phyloP scores from a whole-genome alignment of 2,329 filamentous ascomycete species.

The Colletotrichum salicis region DNA sequence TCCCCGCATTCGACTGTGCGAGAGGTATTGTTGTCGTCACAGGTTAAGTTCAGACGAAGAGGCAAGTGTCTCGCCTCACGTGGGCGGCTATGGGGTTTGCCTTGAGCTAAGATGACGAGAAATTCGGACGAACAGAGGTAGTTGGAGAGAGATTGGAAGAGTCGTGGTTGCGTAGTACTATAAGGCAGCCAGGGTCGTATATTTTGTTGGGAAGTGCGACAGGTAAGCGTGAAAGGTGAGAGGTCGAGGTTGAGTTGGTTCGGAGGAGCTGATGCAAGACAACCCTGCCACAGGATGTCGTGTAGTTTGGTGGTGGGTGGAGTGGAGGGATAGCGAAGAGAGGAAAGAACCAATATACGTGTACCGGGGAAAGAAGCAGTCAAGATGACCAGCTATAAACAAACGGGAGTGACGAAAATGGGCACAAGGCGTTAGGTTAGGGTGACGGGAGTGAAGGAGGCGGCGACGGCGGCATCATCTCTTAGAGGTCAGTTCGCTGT shows the following conservation, averaged over 20 bases:
- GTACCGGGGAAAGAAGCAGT: neutral
- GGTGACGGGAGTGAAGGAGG: conserved; percentile 21
- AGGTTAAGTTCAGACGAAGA: conserved; percentile 24
- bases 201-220: conserved; percentile 16
- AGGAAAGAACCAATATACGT: neutral
- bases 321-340: conserved; percentile 2
- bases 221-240: conserved; percentile 1
- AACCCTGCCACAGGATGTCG: conserved; percentile 7
- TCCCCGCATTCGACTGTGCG: neutral
- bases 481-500: conserved; percentile 30
- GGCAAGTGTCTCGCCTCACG: conserved; percentile 27
- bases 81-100: conserved; percentile 15
- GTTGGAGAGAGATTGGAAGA: neutral
- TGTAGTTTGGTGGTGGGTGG: neutral
- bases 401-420: conserved; percentile 4
- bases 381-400: neutral
- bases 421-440: conserved; percentile 1
- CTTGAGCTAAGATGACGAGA: conserved; percentile 6
- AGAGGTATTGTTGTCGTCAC: conserved; percentile 19
- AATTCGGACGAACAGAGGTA: conserved; percentile 24
- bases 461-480: conserved; percentile 23
- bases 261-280: conserved; percentile 27
- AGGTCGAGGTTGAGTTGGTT: conserved; percentile 4
- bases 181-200: neutral
- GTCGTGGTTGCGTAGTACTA: neutral